A percentile compares a stretch with the other conserved stretches of the same genome.
Evolutionary conservation across 129 eudicot genomes (phyloP).

Genomic region (Daucus carota): DNA sequence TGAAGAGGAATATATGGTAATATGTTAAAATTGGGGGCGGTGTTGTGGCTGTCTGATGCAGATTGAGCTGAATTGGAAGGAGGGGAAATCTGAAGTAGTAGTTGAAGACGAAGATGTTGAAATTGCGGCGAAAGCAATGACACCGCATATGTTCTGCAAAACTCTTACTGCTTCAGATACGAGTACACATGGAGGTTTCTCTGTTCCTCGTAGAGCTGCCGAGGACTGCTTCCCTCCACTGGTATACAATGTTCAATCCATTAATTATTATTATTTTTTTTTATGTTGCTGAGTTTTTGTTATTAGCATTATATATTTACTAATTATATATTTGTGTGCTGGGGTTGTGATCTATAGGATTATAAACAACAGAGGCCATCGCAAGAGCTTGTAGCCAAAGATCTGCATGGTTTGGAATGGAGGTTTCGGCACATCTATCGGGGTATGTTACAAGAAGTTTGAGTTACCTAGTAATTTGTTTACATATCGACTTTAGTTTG

Average conservation of each 20-base stretch:
- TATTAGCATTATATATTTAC: neutral
- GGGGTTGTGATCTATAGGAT: conserved; percentile 33
- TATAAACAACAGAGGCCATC: conserved; percentile 91
- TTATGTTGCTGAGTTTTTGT: neutral
- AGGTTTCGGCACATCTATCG: conserved; percentile 88
- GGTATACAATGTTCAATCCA: conserved; percentile 19
- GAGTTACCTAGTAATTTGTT: neutral
- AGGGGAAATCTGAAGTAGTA: conserved; percentile 45
- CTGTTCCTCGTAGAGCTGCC: conserved; percentile 97
- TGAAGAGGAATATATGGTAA: neutral
- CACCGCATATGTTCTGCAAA: conserved; percentile 99
- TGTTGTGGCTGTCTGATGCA: conserved; percentile 14
- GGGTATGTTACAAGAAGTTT: conserved; percentile 29
- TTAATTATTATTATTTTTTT: too few species aligned
- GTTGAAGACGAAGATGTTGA: conserved; percentile 52
- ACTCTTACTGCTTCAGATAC: conserved; percentile 97
- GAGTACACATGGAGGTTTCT: conserved; percentile 97
- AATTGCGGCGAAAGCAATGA: conserved; percentile 41
- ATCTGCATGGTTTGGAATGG: conserved; percentile 86
- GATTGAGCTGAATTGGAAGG: conserved; percentile 76
- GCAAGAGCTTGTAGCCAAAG: conserved; percentile 93
- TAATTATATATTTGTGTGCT: neutral
- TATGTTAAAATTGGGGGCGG: neutral
- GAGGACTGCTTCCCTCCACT: conserved; percentile 97
- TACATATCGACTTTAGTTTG: neutral